These are phyloP conservation scores for Paradendryphiella salina DNA, from an alignment of 2,329 filamentous ascomycete genomes.

Conservation along the genomic window DNA sequence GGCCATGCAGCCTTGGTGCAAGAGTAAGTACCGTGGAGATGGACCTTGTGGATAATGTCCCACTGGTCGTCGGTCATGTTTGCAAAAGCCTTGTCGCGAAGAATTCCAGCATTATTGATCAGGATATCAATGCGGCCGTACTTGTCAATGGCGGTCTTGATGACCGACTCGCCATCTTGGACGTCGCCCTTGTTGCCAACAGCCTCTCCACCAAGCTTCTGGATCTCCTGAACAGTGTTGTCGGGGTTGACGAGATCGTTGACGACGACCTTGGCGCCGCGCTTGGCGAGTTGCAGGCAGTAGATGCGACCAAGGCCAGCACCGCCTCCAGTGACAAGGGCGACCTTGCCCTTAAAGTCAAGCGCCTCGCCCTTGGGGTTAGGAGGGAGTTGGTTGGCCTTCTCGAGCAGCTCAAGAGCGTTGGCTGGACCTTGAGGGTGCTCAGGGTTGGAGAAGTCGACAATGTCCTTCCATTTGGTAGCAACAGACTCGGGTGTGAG, in stretches of 20 bases:
- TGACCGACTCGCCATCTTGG: constrained; percentile 86
- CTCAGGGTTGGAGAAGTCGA: constrained; percentile 81
- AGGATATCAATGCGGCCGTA: constrained; percentile 94
- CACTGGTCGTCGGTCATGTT: constrained; percentile 97
- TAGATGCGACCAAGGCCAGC: constrained; percentile 82
- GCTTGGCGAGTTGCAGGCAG: constrained; percentile 81
- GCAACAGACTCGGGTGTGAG: constrained; percentile 87
- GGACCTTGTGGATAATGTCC: constrained; percentile 89
- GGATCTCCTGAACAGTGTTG: constrained; percentile 87
- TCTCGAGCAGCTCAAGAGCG: constrained; percentile 71
- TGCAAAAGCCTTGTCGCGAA: constrained; percentile 94
- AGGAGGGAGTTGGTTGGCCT: constrained; percentile 34
- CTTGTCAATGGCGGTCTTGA: constrained; percentile 90
- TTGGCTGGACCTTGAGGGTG: constrained; percentile 85
- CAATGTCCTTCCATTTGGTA: constrained; percentile 85
- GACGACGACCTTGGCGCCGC: constrained; percentile 83
- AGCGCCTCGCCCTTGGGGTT: constrained; percentile 40
- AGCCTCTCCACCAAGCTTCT: constrained; percentile 84
- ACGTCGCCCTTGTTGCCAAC: constrained; percentile 91
- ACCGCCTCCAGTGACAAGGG: constrained; percentile 45
- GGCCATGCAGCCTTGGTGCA: constrained; percentile 97
- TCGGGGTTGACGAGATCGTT: constrained; percentile 96
- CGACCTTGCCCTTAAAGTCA: constrained; percentile 47
- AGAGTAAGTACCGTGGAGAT: constrained; percentile 94
- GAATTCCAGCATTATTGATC: constrained; percentile 97